Percentiles rank a stretch among this genome's conserved stretches.
These are phyloP conservation scores for Xylaria sp. DNA, from an alignment of 2,329 filamentous ascomycete genomes.

Conservation along the genomic window DNA sequence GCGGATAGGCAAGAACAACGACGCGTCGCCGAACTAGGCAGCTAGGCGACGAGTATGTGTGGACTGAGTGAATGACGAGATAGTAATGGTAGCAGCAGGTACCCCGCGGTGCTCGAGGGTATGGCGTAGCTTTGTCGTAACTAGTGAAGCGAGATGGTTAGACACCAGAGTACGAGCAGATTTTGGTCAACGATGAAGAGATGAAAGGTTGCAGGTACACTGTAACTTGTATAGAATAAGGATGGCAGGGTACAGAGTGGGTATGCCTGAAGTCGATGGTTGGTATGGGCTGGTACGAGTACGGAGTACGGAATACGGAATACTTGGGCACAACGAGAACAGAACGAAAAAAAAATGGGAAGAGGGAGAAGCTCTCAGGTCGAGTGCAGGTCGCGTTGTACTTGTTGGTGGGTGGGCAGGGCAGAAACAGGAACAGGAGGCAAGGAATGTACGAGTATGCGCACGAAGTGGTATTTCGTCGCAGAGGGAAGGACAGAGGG, in stretches of 20 bases:
- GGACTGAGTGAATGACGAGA: background rate
- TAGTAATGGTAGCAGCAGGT: conserved; percentile 3
- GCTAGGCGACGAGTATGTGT: background rate
- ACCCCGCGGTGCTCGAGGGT: conserved; percentile 6
- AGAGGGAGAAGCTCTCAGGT: conserved; percentile 1
- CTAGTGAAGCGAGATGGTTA: conserved; percentile 13
- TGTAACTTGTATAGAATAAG: conserved; percentile 13
- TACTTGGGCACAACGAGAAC: conserved; percentile 1
- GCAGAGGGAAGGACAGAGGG: too few species aligned
- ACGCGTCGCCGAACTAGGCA: conserved; percentile 9
- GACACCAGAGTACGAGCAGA: conserved; percentile 10
- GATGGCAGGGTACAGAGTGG: conserved; percentile 18
- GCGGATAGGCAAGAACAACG: conserved; percentile 1
- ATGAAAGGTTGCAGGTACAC: conserved; percentile 16
- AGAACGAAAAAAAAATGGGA: background rate
- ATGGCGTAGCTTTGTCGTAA: conserved; percentile 11
- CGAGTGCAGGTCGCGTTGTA: conserved; percentile 16
- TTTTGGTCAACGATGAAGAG: conserved; percentile 5
- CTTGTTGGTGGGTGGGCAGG: conserved; percentile 15
- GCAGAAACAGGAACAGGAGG: conserved; percentile 6
- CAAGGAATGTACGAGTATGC: conserved; percentile 16
- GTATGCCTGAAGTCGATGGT: conserved; percentile 13
- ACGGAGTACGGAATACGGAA: too few species aligned
- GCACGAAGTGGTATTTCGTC: too few species aligned
- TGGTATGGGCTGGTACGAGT: conserved; percentile 6